Evolutionary conservation across 2,329 filamentous ascomycete species (phyloP).

Genomic region (Sporothrix pseudoabietina): DNA sequence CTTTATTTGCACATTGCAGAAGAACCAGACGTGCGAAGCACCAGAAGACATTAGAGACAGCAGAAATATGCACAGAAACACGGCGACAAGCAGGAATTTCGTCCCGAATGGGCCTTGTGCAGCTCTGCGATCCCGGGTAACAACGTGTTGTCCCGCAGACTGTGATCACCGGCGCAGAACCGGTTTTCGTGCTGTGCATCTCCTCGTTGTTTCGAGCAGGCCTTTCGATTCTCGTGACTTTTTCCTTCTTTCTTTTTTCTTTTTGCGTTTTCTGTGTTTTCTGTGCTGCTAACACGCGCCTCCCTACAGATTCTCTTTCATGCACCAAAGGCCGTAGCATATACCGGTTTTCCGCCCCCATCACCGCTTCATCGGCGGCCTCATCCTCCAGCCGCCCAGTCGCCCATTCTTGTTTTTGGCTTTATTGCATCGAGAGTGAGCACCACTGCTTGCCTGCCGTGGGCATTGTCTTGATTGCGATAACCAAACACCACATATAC

Average conservation of each 20-base stretch:
- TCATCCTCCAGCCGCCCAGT: background rate
- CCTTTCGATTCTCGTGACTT: background rate
- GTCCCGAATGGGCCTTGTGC: constrained; percentile 32
- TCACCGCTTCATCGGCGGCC: background rate
- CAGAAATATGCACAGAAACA: background rate
- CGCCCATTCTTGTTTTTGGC: background rate
- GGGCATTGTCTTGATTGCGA: background rate
- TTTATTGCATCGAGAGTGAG: background rate
- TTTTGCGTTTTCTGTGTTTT: too few species aligned
- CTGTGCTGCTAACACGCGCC: background rate
- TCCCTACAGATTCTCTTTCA: background rate
- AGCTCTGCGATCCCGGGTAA: constrained; percentile 32
- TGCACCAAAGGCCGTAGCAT: background rate
- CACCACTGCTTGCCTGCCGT: background rate
- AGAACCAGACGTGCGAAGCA: background rate
- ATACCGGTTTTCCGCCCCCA: background rate
- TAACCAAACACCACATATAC: background rate
- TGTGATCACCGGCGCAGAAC: constrained; percentile 1
- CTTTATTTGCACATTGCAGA: background rate
- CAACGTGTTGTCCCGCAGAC: background rate
- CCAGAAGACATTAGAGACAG: constrained; percentile 5
- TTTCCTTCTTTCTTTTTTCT: background rate
- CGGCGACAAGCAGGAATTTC: background rate
- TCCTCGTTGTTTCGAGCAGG: background rate
- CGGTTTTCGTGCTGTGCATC: background rate